phyloP scores from a whole-genome alignment of 768 basidiomycete species.

The Strobilomyces dryophilus region DNA sequence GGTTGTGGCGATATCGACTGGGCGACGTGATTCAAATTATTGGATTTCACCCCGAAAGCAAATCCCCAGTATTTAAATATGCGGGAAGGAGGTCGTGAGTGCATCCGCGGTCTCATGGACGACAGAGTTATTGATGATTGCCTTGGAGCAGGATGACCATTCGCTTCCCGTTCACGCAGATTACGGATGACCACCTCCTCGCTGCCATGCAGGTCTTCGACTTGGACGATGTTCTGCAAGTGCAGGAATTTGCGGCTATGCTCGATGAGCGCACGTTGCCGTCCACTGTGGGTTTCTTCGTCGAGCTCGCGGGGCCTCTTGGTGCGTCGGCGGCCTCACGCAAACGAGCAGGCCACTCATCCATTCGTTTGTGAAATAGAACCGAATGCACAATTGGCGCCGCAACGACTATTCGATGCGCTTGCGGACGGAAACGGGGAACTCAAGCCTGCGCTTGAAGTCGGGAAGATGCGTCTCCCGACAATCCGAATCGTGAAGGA shows the following conservation, averaged over 20 bases:
- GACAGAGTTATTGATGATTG: neutral
- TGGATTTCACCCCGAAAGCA: slow-evolving; percentile 11
- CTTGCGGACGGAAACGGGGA: neutral
- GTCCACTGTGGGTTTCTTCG: slow-evolving; percentile 9
- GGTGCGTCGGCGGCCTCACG: slow-evolving; percentile 1
- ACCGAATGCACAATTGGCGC: neutral
- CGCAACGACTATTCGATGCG: slow-evolving; percentile 7
- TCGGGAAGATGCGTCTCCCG: neutral
- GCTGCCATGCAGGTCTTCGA: neutral
- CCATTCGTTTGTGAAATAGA: neutral
- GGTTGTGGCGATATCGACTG: slow-evolving; percentile 21
- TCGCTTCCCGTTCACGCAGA: neutral
- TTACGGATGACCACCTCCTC: slow-evolving; percentile 9
- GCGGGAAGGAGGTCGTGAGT: slow-evolving; percentile 15
- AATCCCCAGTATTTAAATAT: slow-evolving; percentile 8
- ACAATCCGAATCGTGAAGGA: neutral
- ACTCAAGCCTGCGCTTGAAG: neutral
- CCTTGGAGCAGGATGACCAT: slow-evolving; percentile 3
- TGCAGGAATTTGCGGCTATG: slow-evolving; percentile 15
- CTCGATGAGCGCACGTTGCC: slow-evolving; percentile 8
- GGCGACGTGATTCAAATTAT: slow-evolving; percentile 15
- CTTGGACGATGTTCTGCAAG: slow-evolving; percentile 1
- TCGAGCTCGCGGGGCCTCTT: slow-evolving; percentile 5
- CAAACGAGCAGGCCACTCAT: neutral
- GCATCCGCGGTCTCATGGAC: neutral